Conservation (phyloP, 371 early-diverging fungal genomes). For the Rhizomucor miehei region DNA sequence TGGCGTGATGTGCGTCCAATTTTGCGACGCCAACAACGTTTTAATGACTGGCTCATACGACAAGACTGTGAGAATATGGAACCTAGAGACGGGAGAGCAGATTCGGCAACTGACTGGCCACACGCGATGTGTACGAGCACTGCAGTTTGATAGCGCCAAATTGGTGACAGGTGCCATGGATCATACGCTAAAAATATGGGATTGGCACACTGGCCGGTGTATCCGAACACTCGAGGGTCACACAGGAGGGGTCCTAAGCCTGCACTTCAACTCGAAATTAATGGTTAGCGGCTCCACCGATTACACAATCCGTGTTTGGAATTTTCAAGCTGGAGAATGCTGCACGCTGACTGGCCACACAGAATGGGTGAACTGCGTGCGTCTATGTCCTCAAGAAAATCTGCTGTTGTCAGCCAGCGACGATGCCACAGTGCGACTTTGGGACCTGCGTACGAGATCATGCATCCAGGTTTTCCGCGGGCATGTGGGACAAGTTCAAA, state of each 20-base stretch:
- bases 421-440: conserved; percentile 77
- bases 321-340: conserved; percentile 78
- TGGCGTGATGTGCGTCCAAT: conserved; percentile 86
- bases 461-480: conserved; percentile 73
- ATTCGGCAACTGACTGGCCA: conserved; percentile 81
- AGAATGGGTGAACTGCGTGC: conserved; percentile 88
- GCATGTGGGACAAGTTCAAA: conserved; percentile 82
- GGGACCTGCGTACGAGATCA: conserved; percentile 74
- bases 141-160: conserved; percentile 85
- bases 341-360: conserved; percentile 80
- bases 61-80: conserved; percentile 80
- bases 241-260: conserved; percentile 81
- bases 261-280: conserved; percentile 81
- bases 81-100: conserved; percentile 70
- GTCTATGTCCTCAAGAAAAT: conserved; percentile 60
- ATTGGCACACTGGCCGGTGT: conserved; percentile 86
- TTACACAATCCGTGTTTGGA: conserved; percentile 88
- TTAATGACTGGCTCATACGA: conserved; percentile 88
- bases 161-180: conserved; percentile 90
- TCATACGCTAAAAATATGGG: conserved; percentile 95
- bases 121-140: conserved; percentile 79
- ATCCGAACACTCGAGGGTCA: conserved; percentile 82
- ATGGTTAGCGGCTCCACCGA: conserved; percentile 87
- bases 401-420: conserved; percentile 79
- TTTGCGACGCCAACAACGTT: conserved; percentile 67